Percentiles rank a stretch among this genome's conserved stretches.
phyloP scores from a whole-genome alignment of 2,329 filamentous ascomycete genomes.

The Claviceps sp. region DNA sequence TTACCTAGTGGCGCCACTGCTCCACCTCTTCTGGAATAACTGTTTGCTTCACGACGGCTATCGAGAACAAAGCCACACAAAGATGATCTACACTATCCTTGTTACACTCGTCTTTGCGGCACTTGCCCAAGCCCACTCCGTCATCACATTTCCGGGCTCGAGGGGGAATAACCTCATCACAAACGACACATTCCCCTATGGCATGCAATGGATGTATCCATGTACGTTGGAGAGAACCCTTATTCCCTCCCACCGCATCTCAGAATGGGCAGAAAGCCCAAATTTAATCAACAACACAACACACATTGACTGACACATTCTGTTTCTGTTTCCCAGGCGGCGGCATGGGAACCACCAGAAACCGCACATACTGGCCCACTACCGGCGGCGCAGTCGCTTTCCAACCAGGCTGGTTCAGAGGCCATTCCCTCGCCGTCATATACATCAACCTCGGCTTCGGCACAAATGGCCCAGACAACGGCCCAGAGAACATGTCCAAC shows the following conservation, averaged over 20 bases:
- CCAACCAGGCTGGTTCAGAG: slow-evolving; percentile 93
- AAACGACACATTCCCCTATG: slow-evolving; percentile 68
- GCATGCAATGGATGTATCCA: slow-evolving; percentile 93
- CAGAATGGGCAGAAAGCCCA: not conserved
- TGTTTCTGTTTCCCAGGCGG: slow-evolving; percentile 47
- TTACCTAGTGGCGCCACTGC: not conserved
- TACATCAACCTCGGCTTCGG: slow-evolving; percentile 89
- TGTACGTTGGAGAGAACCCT: slow-evolving; percentile 48
- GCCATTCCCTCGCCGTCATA: slow-evolving; percentile 68
- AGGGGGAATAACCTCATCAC: slow-evolving; percentile 75
- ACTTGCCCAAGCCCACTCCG: slow-evolving; percentile 54
- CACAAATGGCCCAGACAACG: slow-evolving; percentile 45
- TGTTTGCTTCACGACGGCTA: not conserved
- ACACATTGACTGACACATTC: not conserved
- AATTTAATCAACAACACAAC: not conserved
- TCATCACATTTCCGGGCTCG: slow-evolving; percentile 79
- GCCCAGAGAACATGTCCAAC: slow-evolving; percentile 77
- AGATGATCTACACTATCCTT: slow-evolving; percentile 6
- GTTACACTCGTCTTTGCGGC: slow-evolving; percentile 31
- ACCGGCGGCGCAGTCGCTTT: slow-evolving; percentile 76
- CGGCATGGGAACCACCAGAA: slow-evolving; percentile 61
- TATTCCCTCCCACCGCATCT: not conserved
- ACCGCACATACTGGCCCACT: slow-evolving; percentile 87
- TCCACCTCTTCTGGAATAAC: not conserved
- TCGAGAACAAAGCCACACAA: not conserved